phyloP scores from a whole-genome alignment of 2,329 filamentous ascomycete genomes.

The Xylariales sp. region DNA sequence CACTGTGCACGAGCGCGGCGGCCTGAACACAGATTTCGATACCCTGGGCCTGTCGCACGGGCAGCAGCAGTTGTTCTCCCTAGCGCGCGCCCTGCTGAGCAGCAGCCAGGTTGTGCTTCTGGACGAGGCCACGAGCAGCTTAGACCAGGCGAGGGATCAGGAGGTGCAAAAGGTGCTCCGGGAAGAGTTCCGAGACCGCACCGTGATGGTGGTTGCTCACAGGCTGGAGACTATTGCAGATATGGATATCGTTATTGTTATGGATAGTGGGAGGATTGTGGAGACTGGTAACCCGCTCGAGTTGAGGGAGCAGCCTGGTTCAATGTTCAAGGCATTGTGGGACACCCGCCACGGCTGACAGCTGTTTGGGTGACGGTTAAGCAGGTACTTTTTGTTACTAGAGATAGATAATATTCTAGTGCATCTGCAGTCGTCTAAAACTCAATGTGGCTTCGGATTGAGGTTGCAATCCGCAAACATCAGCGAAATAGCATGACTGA shows the following conservation, averaged over 20 bases:
- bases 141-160: background rate
- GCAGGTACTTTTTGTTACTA: no score
- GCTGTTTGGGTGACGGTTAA: no score
- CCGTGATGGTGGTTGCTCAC: background rate
- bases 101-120: background rate
- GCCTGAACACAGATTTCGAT: slow-evolving; percentile 33
- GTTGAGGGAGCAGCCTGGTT: no score
- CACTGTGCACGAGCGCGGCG: slow-evolving; percentile 28
- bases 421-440: no score
- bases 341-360: no score
- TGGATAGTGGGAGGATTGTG: background rate
- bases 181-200: background rate
- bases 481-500: no score
- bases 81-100: slow-evolving; percentile 54
- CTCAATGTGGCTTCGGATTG: no score
- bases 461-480: no score
- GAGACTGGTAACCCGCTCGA: no score
- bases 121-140: slow-evolving; percentile 7
- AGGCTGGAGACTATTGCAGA: background rate
- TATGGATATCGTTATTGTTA: background rate
- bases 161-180: background rate
- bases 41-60: slow-evolving; percentile 49
- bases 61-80: slow-evolving; percentile 60
- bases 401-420: no score
- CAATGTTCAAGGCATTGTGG: no score